phyloP scores from a whole-genome alignment of 2,329 filamentous ascomycete species.

The Xylogone sp. region DNA sequence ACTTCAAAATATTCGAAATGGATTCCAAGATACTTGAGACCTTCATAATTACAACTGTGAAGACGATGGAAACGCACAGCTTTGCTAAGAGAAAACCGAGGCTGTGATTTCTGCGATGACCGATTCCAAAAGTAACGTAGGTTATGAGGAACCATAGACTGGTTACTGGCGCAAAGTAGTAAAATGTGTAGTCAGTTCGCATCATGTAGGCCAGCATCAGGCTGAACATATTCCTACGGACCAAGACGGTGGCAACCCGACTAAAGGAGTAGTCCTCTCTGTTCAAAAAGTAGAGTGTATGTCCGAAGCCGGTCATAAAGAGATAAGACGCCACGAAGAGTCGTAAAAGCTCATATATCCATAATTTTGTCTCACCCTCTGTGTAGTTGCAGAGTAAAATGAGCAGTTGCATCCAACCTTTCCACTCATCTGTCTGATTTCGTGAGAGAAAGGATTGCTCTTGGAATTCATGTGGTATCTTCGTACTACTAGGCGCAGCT shows the following conservation, averaged over 20 bases:
- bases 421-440: constrained; percentile 60
- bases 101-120: constrained; percentile 37
- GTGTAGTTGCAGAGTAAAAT: constrained; percentile 57
- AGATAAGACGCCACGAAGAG: constrained; percentile 54
- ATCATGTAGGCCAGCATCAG: constrained; percentile 51
- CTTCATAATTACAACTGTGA: constrained; percentile 34
- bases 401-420: constrained; percentile 59
- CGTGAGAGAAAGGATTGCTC: constrained; percentile 44
- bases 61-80: constrained; percentile 38
- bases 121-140: constrained; percentile 46
- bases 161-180: constrained; percentile 55
- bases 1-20: constrained; percentile 32
- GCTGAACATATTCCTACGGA: constrained; percentile 55
- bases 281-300: constrained; percentile 54
- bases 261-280: constrained; percentile 53
- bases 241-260: constrained; percentile 47
- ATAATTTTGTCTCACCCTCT: constrained; percentile 43
- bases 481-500: not conserved
- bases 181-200: constrained; percentile 50
- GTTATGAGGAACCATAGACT: constrained; percentile 60
- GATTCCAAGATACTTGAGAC: constrained; percentile 40
- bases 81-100: constrained; percentile 42
- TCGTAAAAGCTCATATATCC: constrained; percentile 51
- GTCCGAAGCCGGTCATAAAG: constrained; percentile 60
- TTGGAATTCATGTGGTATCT: not conserved